These are phyloP conservation scores for Ustilago vetiveriae DNA, from an alignment of 1,284 basidiomycete species.

Conservation along the genomic window DNA sequence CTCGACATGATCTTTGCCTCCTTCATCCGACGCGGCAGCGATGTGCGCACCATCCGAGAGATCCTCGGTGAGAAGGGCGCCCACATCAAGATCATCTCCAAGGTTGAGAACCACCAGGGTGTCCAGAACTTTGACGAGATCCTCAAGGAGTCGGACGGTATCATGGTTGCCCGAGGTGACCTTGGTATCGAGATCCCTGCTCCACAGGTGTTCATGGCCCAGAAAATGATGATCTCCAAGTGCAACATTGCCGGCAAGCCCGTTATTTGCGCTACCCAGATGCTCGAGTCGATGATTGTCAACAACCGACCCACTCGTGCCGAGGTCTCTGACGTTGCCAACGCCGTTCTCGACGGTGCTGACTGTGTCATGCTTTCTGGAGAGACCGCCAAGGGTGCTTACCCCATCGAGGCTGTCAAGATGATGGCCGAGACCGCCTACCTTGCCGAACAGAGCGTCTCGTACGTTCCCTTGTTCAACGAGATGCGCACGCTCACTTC, in stretches of 20 bases:
- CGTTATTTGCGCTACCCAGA: conserved; percentile 98
- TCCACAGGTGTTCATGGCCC: conserved; percentile 66
- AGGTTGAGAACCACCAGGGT: conserved; percentile 68
- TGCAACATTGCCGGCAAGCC: conserved; percentile 74
- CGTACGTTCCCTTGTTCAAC: conserved; percentile 66
- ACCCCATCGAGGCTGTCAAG: conserved; percentile 69
- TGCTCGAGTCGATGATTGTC: conserved; percentile 83
- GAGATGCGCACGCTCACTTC: conserved; percentile 70
- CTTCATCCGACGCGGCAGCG: conserved; percentile 64
- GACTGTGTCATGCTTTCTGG: conserved; percentile 67
- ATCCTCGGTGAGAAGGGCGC: conserved; percentile 66
- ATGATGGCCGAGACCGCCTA: conserved; percentile 68
- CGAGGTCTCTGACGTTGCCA: conserved; percentile 67
- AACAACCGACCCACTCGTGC: conserved; percentile 67
- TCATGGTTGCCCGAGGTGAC: conserved; percentile 67
- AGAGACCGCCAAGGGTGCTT: conserved; percentile 66
- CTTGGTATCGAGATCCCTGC: conserved; percentile 73
- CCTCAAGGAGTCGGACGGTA: conserved; percentile 66
- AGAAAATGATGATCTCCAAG: conserved; percentile 68
- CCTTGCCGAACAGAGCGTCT: conserved; percentile 65
- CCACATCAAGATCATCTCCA: conserved; percentile 67
- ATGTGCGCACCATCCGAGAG: conserved; percentile 64
- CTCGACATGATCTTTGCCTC: conserved; percentile 83
- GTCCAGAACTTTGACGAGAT: conserved; percentile 67
- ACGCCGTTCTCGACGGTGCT: conserved; percentile 66